phyloP scores from a whole-genome alignment of 768 basidiomycete genomes.

The Mycena vitilis region DNA sequence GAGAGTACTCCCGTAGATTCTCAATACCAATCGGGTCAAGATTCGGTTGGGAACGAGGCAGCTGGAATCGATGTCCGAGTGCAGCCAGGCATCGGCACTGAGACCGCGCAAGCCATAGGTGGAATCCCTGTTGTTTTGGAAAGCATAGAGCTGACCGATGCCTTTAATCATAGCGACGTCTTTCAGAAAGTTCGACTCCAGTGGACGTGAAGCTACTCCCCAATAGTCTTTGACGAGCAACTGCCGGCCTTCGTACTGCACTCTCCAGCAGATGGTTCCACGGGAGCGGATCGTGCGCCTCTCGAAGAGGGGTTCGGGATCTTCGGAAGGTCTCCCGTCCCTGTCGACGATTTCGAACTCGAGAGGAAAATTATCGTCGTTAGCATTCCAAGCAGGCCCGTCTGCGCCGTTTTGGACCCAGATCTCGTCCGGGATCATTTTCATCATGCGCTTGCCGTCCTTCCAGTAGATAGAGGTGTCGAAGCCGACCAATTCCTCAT shows the following conservation, averaged over 20 bases:
- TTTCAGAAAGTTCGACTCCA: slow-evolving; percentile 32
- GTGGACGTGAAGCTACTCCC: slow-evolving; percentile 17
- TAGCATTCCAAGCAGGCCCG: neutral
- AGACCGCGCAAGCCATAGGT: slow-evolving; percentile 20
- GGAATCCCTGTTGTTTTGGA: slow-evolving; percentile 15
- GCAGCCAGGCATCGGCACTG: neutral
- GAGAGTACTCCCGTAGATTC: slow-evolving; percentile 32
- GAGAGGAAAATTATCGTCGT: neutral
- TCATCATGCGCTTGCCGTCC: slow-evolving; percentile 18
- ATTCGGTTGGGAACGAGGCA: slow-evolving; percentile 19
- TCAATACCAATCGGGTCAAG: slow-evolving; percentile 30
- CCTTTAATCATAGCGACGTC: slow-evolving; percentile 29
- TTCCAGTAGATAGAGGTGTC: slow-evolving; percentile 40
- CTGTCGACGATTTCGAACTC: slow-evolving; percentile 2
- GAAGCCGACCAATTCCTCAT: slow-evolving; percentile 36
- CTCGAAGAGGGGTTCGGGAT: slow-evolving; percentile 21
- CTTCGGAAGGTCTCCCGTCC: neutral
- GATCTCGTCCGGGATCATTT: neutral
- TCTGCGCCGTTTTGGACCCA: neutral
- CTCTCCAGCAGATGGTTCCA: slow-evolving; percentile 40
- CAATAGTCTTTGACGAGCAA: slow-evolving; percentile 42
- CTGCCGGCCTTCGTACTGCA: slow-evolving; percentile 6
- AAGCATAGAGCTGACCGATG: slow-evolving; percentile 35
- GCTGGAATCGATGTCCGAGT: neutral
- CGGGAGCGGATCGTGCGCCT: slow-evolving; percentile 37